phyloP scores from a whole-genome alignment of 2,329 filamentous ascomycete species.

The Onygenales sp. region DNA sequence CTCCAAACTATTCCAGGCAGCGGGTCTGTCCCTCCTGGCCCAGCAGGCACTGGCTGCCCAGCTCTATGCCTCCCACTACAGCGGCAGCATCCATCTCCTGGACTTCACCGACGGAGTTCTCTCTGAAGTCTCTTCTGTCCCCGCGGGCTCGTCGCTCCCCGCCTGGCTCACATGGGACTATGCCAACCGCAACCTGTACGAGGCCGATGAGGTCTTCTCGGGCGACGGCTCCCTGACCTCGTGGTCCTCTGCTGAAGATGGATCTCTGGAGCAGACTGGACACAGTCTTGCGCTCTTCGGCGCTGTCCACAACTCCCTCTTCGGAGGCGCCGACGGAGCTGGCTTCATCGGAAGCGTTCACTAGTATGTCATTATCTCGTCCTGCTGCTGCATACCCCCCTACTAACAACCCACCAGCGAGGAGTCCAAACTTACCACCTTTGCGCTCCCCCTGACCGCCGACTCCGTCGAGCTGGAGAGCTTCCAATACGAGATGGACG shows the following conservation, averaged over 20 bases:
- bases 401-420: constrained; percentile 4
- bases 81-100: constrained; percentile 35
- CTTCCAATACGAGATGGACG: constrained; percentile 25
- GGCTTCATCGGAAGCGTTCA: constrained; percentile 13
- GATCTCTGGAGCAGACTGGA: neutral
- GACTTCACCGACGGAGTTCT: constrained; percentile 16
- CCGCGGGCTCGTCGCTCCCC: constrained; percentile 26
- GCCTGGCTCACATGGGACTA: constrained; percentile 39
- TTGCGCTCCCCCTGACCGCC: constrained; percentile 11
- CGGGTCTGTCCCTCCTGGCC: neutral
- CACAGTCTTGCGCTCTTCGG: constrained; percentile 7
- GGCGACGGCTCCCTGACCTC: constrained; percentile 26
- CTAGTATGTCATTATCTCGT: constrained; percentile 11
- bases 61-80: constrained; percentile 37
- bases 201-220: constrained; percentile 35
- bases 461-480: constrained; percentile 18
- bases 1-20: neutral
- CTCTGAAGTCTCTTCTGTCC: neutral
- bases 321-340: constrained; percentile 11
- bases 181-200: constrained; percentile 30
- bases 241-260: constrained; percentile 26
- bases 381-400: constrained; percentile 3
- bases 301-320: constrained; percentile 14
- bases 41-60: neutral
- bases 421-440: constrained; percentile 14